Conservation (phyloP, 495 filamentous ascomycete genomes). For the Talaromyces stipitatus region DNA sequence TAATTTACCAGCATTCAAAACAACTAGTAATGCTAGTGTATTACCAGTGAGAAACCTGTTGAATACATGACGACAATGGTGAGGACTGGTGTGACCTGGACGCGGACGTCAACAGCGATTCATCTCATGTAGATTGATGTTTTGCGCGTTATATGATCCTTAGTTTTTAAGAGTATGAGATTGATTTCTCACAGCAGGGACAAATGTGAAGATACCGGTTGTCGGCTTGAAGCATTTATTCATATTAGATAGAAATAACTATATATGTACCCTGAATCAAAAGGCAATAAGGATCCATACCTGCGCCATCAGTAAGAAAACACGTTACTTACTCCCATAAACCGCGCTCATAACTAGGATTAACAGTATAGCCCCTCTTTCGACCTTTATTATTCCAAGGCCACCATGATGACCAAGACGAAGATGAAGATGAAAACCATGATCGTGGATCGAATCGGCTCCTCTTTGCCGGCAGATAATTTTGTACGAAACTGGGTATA, state of each 20-base stretch:
- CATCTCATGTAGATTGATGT: too few species aligned
- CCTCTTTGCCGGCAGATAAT: background rate
- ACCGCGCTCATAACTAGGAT: background rate
- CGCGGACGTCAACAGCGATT: too few species aligned
- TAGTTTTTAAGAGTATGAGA: too few species aligned
- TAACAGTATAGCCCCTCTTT: background rate
- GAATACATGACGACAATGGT: too few species aligned
- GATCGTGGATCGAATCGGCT: background rate
- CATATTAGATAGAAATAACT: background rate
- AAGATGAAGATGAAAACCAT: background rate
- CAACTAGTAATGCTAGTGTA: background rate
- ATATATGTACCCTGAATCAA: background rate
- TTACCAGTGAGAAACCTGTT: background rate
- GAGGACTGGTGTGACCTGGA: too few species aligned
- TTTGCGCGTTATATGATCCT: too few species aligned
- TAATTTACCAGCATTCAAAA: too few species aligned
- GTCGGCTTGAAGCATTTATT: background rate
- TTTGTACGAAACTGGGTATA: slow-evolving; percentile 1
- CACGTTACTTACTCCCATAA: background rate
- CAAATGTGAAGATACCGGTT: too few species aligned
- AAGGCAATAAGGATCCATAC: background rate
- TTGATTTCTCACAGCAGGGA: too few species aligned
- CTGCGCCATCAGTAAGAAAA: background rate
- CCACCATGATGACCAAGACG: background rate
- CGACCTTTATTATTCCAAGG: background rate